Evolutionary conservation across 2,329 filamentous ascomycete species (phyloP).

Genomic region (Aureobasidium mangrovei): DNA sequence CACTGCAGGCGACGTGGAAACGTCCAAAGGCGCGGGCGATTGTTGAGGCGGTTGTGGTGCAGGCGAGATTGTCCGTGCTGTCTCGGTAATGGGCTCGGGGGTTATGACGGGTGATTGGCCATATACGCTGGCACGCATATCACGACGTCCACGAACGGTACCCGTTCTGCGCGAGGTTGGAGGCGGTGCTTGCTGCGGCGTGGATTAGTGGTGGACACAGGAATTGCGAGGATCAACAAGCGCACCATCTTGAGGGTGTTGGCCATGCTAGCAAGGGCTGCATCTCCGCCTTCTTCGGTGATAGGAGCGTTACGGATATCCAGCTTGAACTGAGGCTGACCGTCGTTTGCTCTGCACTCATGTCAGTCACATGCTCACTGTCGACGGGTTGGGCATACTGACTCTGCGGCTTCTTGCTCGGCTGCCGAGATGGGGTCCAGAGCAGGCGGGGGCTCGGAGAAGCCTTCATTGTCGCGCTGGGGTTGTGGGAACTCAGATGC

Average conservation of each 20-base stretch:
- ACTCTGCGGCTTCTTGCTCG: constrained; percentile 52
- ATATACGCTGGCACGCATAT: constrained; percentile 86
- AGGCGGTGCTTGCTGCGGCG: constrained; percentile 49
- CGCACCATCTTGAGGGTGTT: constrained; percentile 58
- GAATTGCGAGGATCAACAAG: constrained; percentile 7
- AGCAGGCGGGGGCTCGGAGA: constrained; percentile 60
- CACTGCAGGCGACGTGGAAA: constrained; percentile 6
- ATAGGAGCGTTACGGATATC: constrained; percentile 73
- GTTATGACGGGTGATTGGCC: constrained; percentile 44
- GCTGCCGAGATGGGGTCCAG: constrained; percentile 56
- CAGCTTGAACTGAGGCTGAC: constrained; percentile 61
- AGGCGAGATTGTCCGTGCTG: constrained; percentile 17
- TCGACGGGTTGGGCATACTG: neutral
- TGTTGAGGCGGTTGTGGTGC: constrained; percentile 16
- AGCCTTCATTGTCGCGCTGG: constrained; percentile 64
- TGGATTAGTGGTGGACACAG: constrained; percentile 16
- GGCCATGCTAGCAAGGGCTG: constrained; percentile 65
- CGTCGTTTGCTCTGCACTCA: constrained; percentile 34
- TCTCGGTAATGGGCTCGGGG: constrained; percentile 31
- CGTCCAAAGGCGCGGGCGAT: constrained; percentile 3
- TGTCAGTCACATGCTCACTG: neutral
- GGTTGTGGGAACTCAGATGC: constrained; percentile 14
- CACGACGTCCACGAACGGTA: constrained; percentile 78
- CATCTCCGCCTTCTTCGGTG: constrained; percentile 63
- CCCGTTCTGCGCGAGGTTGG: constrained; percentile 42